Conservation (phyloP, 352 stramenopile genomes). For the Phytopythium sindhum region DNA sequence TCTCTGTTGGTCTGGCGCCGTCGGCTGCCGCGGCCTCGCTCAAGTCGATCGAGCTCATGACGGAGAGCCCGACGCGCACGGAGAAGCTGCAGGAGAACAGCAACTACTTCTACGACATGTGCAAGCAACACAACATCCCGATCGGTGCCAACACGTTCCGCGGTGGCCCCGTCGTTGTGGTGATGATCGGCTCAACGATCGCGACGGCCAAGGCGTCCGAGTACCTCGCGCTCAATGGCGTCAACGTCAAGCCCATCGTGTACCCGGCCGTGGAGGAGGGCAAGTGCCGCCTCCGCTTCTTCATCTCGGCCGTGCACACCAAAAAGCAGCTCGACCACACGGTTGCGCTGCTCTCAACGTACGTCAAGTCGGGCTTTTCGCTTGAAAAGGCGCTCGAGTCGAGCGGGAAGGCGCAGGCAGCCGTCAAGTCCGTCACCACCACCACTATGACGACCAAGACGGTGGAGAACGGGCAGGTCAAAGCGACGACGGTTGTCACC, state of each 20-base stretch:
- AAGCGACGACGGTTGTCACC: neutral
- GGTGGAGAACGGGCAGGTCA: neutral
- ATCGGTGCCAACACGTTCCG: conserved; percentile 62
- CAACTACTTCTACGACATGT: conserved; percentile 75
- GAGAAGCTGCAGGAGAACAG: conserved; percentile 60
- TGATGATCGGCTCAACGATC: conserved; percentile 77
- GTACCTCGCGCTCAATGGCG: conserved; percentile 43
- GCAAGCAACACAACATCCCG: conserved; percentile 54
- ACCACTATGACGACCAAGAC: neutral
- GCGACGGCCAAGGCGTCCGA: conserved; percentile 72
- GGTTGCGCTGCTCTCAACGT: conserved; percentile 35
- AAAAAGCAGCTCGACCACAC: conserved; percentile 65
- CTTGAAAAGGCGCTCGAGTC: conserved; percentile 2
- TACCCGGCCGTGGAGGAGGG: conserved; percentile 83
- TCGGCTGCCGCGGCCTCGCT: conserved; percentile 65
- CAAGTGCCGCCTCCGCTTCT: conserved; percentile 83
- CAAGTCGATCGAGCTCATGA: conserved; percentile 70
- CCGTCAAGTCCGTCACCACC: neutral
- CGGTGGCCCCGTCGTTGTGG: conserved; percentile 73
- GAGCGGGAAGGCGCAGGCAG: neutral
- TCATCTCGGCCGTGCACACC: conserved; percentile 77
- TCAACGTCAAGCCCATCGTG: conserved; percentile 86
- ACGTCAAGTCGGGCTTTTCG: conserved; percentile 20
- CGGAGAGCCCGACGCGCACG: conserved; percentile 50
- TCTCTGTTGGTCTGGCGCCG: conserved; percentile 68